Evolutionary conservation across 2,329 filamentous ascomycete species (phyloP), one percentile per base, ranked within the genome.

Genomic region (Pseudohalonectria lignicola): DNA sequence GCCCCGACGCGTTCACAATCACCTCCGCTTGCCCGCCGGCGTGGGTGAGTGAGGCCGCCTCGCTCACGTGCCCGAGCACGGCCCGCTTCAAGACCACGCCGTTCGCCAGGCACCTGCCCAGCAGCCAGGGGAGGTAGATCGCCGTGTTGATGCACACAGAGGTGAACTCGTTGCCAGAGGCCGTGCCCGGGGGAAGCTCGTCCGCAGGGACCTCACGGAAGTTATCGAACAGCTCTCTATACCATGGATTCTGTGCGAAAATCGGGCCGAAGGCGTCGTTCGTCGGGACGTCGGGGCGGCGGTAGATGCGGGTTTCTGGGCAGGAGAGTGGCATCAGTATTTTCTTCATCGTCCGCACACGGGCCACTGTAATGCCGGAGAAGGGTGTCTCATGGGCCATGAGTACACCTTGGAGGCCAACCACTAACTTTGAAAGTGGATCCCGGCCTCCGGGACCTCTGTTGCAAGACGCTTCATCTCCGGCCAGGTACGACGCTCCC

Each of bases 101-200:
- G 40, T 77, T 74, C 48, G 76, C 77, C 20, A 83, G 68, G 55
- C 86, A 93, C 61, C 92, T 80, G 1, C 84, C 82, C 0, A 84
- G 66, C 0, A 96, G 77, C 76, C 84, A 95, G 4, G 85, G 77
- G 2, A 95, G 75, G 60, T 95, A 96, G 41, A 95, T 62, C 31
- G 83, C 76, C 0, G 85, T 85, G 62, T 96, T 95, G 56, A 95
- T 90, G 61, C 88, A 95, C 30, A 94, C 79, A 1, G 84, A 90
- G 7, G 76, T 86, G 57, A 92, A 94, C 39, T 71, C 67, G 36
- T 76, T 83, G 18, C 78, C 87, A 10, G 80, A 82, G 43, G 86
- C 79, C 38, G 80, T 73, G 15, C 74, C 83, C 0, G 63, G 49
- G 0, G 76, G 73, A 2, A 94, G 62, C 47, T 82, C 68, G 9